Base-by-base conservation (phyloP, 1,284 basidiomycete species). In the Ceratobasidium papillatum region DNA sequence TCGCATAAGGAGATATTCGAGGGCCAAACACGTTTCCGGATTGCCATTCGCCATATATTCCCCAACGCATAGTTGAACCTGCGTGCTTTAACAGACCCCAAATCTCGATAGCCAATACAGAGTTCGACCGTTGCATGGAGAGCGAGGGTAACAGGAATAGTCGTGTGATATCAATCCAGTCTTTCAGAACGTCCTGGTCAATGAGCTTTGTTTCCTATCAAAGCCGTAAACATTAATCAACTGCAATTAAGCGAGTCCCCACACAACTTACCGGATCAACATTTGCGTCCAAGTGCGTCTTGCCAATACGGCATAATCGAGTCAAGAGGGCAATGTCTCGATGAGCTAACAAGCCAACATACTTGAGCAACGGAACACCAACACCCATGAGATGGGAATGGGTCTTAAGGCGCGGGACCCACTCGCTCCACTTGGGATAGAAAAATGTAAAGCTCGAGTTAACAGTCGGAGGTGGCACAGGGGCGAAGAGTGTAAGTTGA, bases 21-120 rank as follows among this genome's bases (percentile, higher is more conserved):
- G 72, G 72, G 12, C 27, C 61, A 22, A 74, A 74, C 34, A 64
- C 30, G 11, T 74, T 74, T 14, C 91, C 80, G 85, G 87, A 84
- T 89, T 88, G 62, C 98, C 97, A 99, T 84, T 99, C 96, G 62
- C 96, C 98, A 80, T 99, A 98, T 34, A 99, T 84, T 47, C 87
- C 88, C 89, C 94, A 99, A 2, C 98, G 93, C 58, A 88, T 85
- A 7, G 91, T 89, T 74, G 91, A 92, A 61, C 94, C 90, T 80
- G 93, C 94, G 76, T 89, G 88, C 51, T 88, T 85, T 62, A 99
- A 87, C 58, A 98, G 88, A 76, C 90, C 89, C 95, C 95, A 97
- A 1, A 97, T 86, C 77, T 97, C 95, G 66, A 92, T 90, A 19
- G 93, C 92, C 80, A 91, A 93, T 8, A 95, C 90, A 8, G 94